phyloP scores from a whole-genome alignment of 1,284 basidiomycete genomes.

The Cutaneotrichosporon sp. region DNA sequence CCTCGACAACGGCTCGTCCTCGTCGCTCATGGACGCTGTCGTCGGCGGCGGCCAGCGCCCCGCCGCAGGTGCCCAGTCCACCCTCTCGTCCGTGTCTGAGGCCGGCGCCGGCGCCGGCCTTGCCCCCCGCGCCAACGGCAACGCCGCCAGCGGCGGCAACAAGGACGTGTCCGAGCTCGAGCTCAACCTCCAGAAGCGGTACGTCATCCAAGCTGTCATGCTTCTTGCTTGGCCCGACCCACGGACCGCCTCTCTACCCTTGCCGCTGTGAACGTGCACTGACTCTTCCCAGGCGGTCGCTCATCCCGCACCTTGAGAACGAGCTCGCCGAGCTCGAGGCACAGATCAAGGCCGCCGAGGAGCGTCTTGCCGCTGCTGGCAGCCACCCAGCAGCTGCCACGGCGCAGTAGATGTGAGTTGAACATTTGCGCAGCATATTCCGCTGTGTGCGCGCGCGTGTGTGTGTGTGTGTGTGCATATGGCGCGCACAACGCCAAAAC shows the following conservation, averaged over 20 bases:
- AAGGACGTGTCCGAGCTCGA: slow-evolving; percentile 36
- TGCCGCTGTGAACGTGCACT: background rate
- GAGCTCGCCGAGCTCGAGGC: slow-evolving; percentile 43
- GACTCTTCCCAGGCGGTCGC: slow-evolving; percentile 25
- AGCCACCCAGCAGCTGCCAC: background rate
- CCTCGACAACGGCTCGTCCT: slow-evolving; percentile 25
- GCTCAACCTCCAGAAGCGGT: slow-evolving; percentile 42
- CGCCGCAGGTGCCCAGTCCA: background rate
- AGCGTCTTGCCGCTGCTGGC: slow-evolving; percentile 20
- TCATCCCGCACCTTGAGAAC: slow-evolving; percentile 38
- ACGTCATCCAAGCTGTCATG: slow-evolving; percentile 6
- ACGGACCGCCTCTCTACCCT: background rate
- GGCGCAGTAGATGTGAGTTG: slow-evolving; percentile 1
- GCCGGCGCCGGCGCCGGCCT: background rate
- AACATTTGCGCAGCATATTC: too few species aligned
- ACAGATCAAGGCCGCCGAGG: slow-evolving; percentile 43
- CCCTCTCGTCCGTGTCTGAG: background rate
- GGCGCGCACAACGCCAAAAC: too few species aligned
- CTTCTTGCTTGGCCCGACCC: background rate
- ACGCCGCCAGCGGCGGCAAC: slow-evolving; percentile 10
- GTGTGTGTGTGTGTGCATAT: too few species aligned
- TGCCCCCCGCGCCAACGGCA: background rate
- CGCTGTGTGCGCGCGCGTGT: too few species aligned
- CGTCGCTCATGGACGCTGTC: slow-evolving; percentile 38
- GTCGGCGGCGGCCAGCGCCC: slow-evolving; percentile 23